A percentile compares a stretch with the other conserved stretches of the same genome.
phyloP scores from a whole-genome alignment of 1,284 basidiomycete species.

The Irpex sp. region DNA sequence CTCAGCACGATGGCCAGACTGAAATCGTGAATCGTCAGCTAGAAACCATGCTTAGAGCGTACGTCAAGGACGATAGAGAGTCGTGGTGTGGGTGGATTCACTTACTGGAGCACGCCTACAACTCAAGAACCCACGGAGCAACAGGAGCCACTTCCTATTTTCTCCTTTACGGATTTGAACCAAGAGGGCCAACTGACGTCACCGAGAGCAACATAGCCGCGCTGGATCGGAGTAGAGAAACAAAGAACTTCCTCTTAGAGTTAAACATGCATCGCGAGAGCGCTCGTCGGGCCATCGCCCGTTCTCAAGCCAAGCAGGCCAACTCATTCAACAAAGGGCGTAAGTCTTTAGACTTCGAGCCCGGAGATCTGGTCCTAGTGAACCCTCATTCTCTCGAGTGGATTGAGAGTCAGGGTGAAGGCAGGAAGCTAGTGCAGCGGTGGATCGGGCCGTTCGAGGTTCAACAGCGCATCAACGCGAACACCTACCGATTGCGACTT shows the following conservation, averaged over 20 bases:
- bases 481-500: conserved; percentile 24
- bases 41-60: conserved; percentile 8
- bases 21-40: conserved; percentile 13
- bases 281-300: conserved; percentile 13
- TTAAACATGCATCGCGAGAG: conserved; percentile 9
- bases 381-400: conserved; percentile 27
- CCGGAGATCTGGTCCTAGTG: conserved; percentile 24
- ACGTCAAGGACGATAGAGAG: background rate
- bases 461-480: conserved; percentile 22
- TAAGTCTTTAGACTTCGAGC: background rate
- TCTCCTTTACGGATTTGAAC: background rate
- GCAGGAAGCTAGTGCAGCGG: conserved; percentile 25
- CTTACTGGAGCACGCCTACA: background rate
- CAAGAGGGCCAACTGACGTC: background rate
- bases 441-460: background rate
- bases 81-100: background rate
- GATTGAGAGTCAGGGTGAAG: conserved; percentile 21
- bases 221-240: background rate
- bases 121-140: background rate
- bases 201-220: background rate
- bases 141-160: background rate
- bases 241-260: background rate
- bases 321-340: conserved; percentile 6
- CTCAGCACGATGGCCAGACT: conserved; percentile 18
- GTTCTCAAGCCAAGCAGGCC: conserved; percentile 12